A percentile compares a stretch with the other conserved stretches of the same genome.
These are phyloP conservation scores for Phytophthora pini DNA, from an alignment of 352 stramenopile species.

Conservation along the genomic window DNA sequence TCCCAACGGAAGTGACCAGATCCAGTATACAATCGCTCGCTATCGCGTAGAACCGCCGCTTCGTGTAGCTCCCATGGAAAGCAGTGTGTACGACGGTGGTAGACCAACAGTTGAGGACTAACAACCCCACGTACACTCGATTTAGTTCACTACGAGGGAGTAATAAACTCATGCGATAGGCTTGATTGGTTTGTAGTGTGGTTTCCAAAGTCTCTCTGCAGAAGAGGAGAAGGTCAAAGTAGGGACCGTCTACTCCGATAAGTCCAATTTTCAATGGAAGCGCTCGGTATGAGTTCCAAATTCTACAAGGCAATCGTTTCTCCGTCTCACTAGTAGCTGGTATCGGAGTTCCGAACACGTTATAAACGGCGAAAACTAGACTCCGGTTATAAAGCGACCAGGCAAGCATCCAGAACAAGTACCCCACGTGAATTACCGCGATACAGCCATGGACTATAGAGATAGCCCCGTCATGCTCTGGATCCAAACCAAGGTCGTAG, in stretches of 20 bases:
- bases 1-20: conserved; percentile 32
- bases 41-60: conserved; percentile 16
- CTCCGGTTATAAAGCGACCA: conserved; percentile 13
- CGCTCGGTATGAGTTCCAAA: neutral
- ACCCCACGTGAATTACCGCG: conserved; percentile 13
- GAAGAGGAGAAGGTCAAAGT: conserved; percentile 33
- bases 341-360: neutral
- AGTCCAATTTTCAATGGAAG: neutral
- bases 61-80: neutral
- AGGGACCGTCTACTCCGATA: conserved; percentile 10
- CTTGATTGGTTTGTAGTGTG: conserved; percentile 32
- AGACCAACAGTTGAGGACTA: conserved; percentile 41
- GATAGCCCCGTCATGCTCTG: conserved; percentile 7
- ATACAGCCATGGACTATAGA: conserved; percentile 3
- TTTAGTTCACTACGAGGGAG: conserved; percentile 31
- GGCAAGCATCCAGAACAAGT: conserved; percentile 15
- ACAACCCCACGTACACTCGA: conserved; percentile 23
- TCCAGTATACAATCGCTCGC: conserved; percentile 30
- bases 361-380: conserved; percentile 15
- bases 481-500: conserved; percentile 6
- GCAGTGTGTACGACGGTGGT: conserved; percentile 16
- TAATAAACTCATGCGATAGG: conserved; percentile 32
- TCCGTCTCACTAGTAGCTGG: no score
- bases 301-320: neutral
- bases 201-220: conserved; percentile 30